phyloP scores from a whole-genome alignment of 139 green algal species.

The Desmodesmus armatus region DNA sequence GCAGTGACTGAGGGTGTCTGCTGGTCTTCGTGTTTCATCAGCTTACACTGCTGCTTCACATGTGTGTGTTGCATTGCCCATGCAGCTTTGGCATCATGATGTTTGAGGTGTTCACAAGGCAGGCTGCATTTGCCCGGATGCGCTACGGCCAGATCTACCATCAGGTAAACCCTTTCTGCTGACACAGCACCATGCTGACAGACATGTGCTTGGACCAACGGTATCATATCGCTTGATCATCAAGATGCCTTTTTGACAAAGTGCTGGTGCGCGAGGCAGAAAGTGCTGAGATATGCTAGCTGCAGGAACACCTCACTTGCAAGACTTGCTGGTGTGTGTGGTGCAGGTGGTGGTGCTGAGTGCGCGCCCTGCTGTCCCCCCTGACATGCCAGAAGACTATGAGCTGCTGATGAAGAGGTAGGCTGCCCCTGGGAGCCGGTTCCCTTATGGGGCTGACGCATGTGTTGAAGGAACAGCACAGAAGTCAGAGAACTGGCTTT shows the following conservation, averaged over 20 bases:
- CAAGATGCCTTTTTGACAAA: background rate
- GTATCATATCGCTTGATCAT: background rate
- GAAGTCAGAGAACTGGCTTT: background rate
- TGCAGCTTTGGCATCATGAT: conserved; percentile 3
- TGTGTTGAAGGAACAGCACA: no score
- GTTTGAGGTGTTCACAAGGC: conserved; percentile 5
- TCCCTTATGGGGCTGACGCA: no score
- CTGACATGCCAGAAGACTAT: conserved; percentile 30
- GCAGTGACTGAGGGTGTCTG: no score
- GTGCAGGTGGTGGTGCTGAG: background rate
- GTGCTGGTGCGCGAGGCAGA: background rate
- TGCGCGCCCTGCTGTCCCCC: background rate
- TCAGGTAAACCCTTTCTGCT: conserved; percentile 9
- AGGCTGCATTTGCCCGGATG: conserved; percentile 4
- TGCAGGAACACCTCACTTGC: background rate
- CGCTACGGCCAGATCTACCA: conserved; percentile 22
- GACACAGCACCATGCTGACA: no score
- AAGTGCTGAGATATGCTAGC: background rate
- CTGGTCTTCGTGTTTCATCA: no score
- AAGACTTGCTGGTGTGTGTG: background rate
- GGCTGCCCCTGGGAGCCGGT: background rate
- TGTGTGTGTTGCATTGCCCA: background rate
- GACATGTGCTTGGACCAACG: background rate
- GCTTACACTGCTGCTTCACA: background rate
- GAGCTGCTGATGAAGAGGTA: conserved; percentile 11